Percentiles rank a stretch among this genome's conserved stretches.
Conservation (phyloP, 2,329 filamentous ascomycete genomes). For the Pezicula neosporulosa region DNA sequence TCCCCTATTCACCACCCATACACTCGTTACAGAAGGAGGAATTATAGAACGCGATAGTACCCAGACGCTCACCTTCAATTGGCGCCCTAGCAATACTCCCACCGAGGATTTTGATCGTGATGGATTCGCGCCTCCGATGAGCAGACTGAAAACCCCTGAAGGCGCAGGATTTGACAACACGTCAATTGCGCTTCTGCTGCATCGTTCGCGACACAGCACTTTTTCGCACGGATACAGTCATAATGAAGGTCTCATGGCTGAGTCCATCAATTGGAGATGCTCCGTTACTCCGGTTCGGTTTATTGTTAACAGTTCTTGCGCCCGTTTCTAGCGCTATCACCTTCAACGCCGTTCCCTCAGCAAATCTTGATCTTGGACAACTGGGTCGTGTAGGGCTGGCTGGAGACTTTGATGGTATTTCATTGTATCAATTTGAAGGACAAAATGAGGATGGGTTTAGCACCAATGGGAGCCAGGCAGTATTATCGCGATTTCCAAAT, state of each 20-base stretch:
- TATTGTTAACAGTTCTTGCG: constrained; percentile 31
- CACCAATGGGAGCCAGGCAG: constrained; percentile 75
- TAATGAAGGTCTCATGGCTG: constrained; percentile 29
- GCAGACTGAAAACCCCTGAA: neutral
- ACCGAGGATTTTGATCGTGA: neutral
- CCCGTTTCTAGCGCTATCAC: constrained; percentile 47
- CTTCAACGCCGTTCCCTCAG: constrained; percentile 59
- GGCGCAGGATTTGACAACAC: neutral
- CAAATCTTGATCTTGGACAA: constrained; percentile 73
- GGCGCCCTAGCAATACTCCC: neutral
- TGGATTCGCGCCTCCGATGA: neutral
- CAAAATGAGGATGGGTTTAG: constrained; percentile 67
- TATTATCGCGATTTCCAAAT: constrained; percentile 81
- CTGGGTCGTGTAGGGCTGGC: constrained; percentile 82
- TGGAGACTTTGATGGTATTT: constrained; percentile 89
- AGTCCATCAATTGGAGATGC: constrained; percentile 19
- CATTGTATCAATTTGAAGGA: constrained; percentile 79
- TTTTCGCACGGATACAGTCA: constrained; percentile 14
- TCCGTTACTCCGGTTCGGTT: constrained; percentile 35
- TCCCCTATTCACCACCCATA: no score
- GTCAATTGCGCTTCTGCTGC: neutral
- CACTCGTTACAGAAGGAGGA: no score
- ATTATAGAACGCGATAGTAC: no score
- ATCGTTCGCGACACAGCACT: constrained; percentile 4
- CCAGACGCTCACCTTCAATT: neutral